Percentiles rank a stretch among this genome's conserved stretches.
phyloP scores from a whole-genome alignment of 805 yeast genomes.

The Myxozyma mucilagina region DNA sequence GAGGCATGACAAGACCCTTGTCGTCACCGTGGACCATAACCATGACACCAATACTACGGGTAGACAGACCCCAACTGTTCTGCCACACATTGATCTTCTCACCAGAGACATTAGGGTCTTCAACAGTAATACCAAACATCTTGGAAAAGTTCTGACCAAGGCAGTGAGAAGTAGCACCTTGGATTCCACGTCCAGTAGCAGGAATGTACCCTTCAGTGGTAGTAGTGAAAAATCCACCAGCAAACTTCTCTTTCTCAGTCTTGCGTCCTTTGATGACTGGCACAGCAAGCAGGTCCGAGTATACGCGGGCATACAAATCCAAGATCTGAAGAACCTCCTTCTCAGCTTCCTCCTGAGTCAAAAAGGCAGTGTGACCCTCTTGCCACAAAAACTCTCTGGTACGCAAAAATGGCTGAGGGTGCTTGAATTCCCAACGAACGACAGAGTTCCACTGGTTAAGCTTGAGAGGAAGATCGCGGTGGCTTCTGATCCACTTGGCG shows the following conservation, averaged over 20 bases:
- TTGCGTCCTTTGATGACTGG: conserved; percentile 94
- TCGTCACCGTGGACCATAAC: conserved; percentile 98
- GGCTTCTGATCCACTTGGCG: conserved; percentile 98
- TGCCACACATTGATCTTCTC: conserved; percentile 89
- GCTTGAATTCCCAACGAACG: conserved; percentile 99
- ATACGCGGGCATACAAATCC: conserved; percentile 79
- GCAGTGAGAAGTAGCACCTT: conserved; percentile 98
- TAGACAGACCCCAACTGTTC: conserved; percentile 98
- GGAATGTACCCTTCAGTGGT: conserved; percentile 97
- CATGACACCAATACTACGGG: conserved; percentile 99
- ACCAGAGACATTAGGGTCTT: conserved; percentile 77
- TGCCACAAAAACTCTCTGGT: conserved; percentile 99
- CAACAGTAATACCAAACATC: conserved; percentile 95
- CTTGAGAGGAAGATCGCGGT: conserved; percentile 94
- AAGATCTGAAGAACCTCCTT: conserved; percentile 83
- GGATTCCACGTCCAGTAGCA: conserved; percentile 99
- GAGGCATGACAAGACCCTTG: conserved; percentile 97
- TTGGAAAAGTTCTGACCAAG: conserved; percentile 97
- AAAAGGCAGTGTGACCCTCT: conserved; percentile 98
- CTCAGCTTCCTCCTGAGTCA: conserved; percentile 77
- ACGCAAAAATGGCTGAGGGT: conserved; percentile 98
- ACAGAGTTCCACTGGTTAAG: conserved; percentile 99
- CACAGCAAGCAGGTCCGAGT: conserved; percentile 91
- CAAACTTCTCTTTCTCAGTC: conserved; percentile 97
- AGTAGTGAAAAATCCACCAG: conserved; percentile 95